Evolutionary conservation across 257 asterid species (phyloP), one percentile per base, ranked within the genome.

Genomic region (Fraxinus anomala): DNA sequence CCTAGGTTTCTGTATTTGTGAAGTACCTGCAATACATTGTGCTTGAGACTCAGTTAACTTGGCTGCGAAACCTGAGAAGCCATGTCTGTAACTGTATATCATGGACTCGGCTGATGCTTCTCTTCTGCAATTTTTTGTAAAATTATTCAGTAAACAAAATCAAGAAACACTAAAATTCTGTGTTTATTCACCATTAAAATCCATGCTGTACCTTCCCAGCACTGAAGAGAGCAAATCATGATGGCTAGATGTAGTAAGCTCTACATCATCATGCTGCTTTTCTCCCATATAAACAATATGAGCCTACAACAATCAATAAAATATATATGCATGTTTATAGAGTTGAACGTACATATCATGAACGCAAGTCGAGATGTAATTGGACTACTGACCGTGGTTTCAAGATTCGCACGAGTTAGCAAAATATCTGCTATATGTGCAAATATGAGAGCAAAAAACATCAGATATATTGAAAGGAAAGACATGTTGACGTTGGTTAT

Each of bases 41-140:
- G 88, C 89, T 54, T 85, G 89, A 21, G 84, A 78, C 36, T 54
- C 21, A 0, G 84, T 83, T 82, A 85, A 76, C 85, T 66, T 85
- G 49, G 85, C 91, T 0, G 91, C 89, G 36, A 87, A 85, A 76
- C 86, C 91, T 17, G 91, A 85, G 65, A 88, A 88, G 19, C 88
- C 88, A 68, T 82, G 85, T 49, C 19, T 82, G 59, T 82, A 88
- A 68, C 88, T 85, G 26, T 83, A 85, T 66, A 85, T 73, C 83
- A 85, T 83, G 1, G 87, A 85, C 21, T 76, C 81, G 24, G 30
- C 5, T 3, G 85, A 74, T 40, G 81, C 89, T 76, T 78, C 82
- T 79, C 72, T 76, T 73, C 87, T 81, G 80, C 80, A 78, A 47
- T 47, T 47, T 47, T 14, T 14, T 14, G 56, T 6, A 14, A 14